Evolutionary conservation across 768 basidiomycete genomes (phyloP), one percentile per base, ranked within the genome.

Genomic region (Boletellus ananas): DNA sequence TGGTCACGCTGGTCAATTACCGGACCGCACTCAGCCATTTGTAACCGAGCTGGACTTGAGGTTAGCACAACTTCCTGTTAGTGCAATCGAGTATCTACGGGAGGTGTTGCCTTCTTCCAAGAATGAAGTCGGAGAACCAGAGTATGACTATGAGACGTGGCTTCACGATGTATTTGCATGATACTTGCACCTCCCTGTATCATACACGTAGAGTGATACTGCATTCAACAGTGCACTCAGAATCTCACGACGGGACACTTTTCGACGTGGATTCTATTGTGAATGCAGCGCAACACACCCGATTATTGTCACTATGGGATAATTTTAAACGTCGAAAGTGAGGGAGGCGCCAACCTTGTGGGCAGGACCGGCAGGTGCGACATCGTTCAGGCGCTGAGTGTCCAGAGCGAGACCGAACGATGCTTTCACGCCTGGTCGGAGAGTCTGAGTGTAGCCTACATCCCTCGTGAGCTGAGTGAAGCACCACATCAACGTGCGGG

Each of bases 371-470:
- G 68, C 51, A 45, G 79, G 78, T 43, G 74, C 70, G 45, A 78
- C 68, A 49, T 91, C 89, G 74, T 90, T 93, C 60, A 97, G 75
- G 58, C 88, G 84, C 74, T 91, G 85, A 54, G 93, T 95, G 76
- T 99, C 96, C 57, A 99, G 77, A 58, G 93, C 92, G 64, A 97
- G 82, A 74, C 95, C 94, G 70, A 97, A 94, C 43, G 87, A 79
- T 41, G 88, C 88, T 70, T 88, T 91, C 63, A 97, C 90, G 63
- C 94, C 94, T 45, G 91, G 91, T 58, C 92, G 89, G 66, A 99
- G 88, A 34, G 81, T 74, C 75, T 99, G 95, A 45, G 93, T 95
- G 76, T 93, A 94, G 58, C 87, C 86, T 87, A 54, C 11, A 20
- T 52, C 58, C 29, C 20, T 35, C 29, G 34, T 66, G 35, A 62